These are phyloP conservation scores for Aspergillus sp. DNA, from an alignment of 2,329 filamentous ascomycete genomes.

Conservation along the genomic window DNA sequence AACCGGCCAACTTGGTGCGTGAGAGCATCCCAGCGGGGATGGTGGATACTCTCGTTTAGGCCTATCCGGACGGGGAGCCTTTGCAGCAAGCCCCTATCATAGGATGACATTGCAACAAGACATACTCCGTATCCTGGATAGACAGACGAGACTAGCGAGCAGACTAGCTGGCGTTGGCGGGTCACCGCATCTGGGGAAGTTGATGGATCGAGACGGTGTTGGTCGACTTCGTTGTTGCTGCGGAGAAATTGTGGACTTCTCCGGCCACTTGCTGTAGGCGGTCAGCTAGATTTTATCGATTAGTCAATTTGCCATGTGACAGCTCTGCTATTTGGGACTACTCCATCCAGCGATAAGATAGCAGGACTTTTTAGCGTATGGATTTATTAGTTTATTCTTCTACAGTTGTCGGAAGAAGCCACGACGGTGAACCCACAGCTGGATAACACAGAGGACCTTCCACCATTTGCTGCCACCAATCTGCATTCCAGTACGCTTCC, in stretches of 20 bases:
- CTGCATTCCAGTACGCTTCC: neutral
- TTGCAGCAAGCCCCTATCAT: neutral
- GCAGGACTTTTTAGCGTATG: too few species aligned
- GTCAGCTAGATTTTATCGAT: neutral
- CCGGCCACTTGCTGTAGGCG: neutral
- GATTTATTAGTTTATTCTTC: too few species aligned
- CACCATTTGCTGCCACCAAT: neutral
- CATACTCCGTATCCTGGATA: neutral
- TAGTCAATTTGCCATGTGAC: neutral
- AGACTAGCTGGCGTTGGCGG: neutral
- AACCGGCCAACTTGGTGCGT: neutral
- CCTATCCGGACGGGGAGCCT: neutral
- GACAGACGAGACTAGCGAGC: neutral
- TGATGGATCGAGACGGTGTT: neutral
- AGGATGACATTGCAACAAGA: neutral
- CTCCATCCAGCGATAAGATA: too few species aligned
- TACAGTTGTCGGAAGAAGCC: too few species aligned
- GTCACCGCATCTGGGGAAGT: neutral
- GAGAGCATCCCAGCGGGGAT: neutral
- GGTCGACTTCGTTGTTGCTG: neutral
- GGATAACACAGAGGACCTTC: neutral
- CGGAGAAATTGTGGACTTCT: neutral
- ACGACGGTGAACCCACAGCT: neutral
- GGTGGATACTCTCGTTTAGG: neutral
- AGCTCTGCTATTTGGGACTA: neutral